These are phyloP conservation scores for Annulohypoxylon moriforme DNA, from an alignment of 495 filamentous ascomycete species.

Conservation along the genomic window DNA sequence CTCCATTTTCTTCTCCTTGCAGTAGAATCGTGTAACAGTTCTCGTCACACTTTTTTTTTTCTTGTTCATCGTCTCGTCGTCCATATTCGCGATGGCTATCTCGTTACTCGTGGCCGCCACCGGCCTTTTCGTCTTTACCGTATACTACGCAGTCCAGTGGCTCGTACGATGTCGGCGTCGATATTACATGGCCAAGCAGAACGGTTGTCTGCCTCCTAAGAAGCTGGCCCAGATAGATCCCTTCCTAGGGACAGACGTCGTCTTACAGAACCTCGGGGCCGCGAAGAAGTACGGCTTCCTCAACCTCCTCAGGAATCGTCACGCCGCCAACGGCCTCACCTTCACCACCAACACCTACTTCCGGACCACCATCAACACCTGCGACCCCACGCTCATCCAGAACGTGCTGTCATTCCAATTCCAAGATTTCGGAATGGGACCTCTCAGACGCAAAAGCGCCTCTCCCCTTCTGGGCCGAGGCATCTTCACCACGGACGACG, in stretches of 20 bases:
- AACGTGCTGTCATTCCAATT: slow-evolving; percentile 75
- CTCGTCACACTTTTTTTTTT: slow-evolving; percentile 9
- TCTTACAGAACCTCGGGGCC: slow-evolving; percentile 40
- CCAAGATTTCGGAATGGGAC: slow-evolving; percentile 65
- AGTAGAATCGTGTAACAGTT: slow-evolving; percentile 35
- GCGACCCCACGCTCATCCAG: slow-evolving; percentile 77
- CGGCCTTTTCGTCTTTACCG: slow-evolving; percentile 24
- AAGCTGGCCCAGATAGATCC: slow-evolving; percentile 45
- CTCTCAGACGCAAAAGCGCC: slow-evolving; percentile 45
- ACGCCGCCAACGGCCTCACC: slow-evolving; percentile 45
- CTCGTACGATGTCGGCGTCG: slow-evolving; percentile 37
- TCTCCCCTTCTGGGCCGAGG: slow-evolving; percentile 56
- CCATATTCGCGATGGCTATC: slow-evolving; percentile 34
- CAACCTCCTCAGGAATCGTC: slow-evolving; percentile 38
- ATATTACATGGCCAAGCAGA: slow-evolving; percentile 25
- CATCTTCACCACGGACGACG: slow-evolving; percentile 61
- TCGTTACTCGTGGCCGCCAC: slow-evolving; percentile 30
- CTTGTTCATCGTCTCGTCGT: neutral
- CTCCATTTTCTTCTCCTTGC: slow-evolving; percentile 30
- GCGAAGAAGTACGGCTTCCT: slow-evolving; percentile 45
- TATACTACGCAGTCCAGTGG: slow-evolving; percentile 37
- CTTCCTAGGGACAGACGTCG: slow-evolving; percentile 47
- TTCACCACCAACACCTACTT: slow-evolving; percentile 47
- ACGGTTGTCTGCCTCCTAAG: slow-evolving; percentile 43
- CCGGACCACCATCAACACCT: slow-evolving; percentile 61